Percentiles rank a stretch among this genome's conserved stretches.
These are phyloP conservation scores for Westerdykella aurantiaca DNA, from an alignment of 2,329 filamentous ascomycete species.

Conservation along the genomic window DNA sequence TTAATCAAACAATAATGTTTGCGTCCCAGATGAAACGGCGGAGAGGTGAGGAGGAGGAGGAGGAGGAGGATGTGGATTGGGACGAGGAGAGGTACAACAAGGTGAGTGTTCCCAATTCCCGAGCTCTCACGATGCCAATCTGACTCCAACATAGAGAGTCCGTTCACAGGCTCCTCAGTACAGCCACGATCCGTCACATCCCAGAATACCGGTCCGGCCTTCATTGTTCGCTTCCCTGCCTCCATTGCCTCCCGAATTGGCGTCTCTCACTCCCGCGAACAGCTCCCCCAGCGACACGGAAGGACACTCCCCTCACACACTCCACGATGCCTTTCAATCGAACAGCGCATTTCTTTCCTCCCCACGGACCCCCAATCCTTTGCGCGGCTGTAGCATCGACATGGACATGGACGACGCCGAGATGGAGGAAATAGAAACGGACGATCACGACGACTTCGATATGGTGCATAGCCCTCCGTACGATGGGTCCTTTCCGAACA, in stretches of 20 bases:
- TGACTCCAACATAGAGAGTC: constrained; percentile 23
- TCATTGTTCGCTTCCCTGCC: constrained; percentile 26
- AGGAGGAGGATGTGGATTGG: constrained; percentile 14
- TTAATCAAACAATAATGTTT: constrained; percentile 19
- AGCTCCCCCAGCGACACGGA: constrained; percentile 18
- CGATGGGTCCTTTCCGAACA: constrained; percentile 24
- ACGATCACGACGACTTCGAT: constrained; percentile 35
- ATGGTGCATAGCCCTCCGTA: constrained; percentile 30
- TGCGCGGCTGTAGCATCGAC: constrained; percentile 21
- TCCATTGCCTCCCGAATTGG: constrained; percentile 17
- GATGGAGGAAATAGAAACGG: too few relatives aligned
- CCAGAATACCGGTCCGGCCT: constrained; percentile 18
- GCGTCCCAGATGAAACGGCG: constrained; percentile 29
- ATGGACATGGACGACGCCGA: constrained; percentile 33
- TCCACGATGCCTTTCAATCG: constrained; percentile 9
- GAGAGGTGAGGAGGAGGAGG: constrained; percentile 28
- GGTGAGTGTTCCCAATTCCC: constrained; percentile 14
- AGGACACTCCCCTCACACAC: constrained; percentile 22
- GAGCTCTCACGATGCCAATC: neutral
- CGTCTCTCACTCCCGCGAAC: constrained; percentile 26
- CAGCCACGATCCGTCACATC: constrained; percentile 13
- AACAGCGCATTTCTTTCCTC: too few relatives aligned
- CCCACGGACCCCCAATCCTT: too few relatives aligned
- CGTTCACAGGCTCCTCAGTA: constrained; percentile 19
- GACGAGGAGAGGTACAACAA: constrained; percentile 29